Percentiles rank a stretch among this genome's conserved stretches.
These are phyloP conservation scores for Metarhizium album DNA, from an alignment of 2,329 filamentous ascomycete species.

Conservation along the genomic window DNA sequence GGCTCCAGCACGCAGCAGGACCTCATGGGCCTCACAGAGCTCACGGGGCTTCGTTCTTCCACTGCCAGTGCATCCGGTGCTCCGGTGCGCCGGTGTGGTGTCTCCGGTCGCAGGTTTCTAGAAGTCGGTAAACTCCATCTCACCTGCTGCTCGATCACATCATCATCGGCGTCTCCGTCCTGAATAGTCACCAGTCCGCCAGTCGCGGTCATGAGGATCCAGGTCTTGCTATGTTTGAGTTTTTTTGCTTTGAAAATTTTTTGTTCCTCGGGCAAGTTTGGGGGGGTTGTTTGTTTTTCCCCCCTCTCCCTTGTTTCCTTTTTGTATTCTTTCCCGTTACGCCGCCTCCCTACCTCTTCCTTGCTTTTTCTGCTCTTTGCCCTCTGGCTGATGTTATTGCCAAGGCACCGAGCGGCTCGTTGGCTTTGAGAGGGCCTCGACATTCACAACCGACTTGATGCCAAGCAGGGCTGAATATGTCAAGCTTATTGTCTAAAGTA, in stretches of 20 bases:
- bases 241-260: too few species aligned
- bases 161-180: slow-evolving; percentile 3
- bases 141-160: background rate
- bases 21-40: background rate
- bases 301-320: background rate
- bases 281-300: too few species aligned
- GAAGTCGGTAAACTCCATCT: too few species aligned
- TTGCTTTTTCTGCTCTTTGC: background rate
- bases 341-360: background rate
- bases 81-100: too few species aligned
- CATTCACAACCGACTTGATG: background rate
- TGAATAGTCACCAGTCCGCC: background rate
- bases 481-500: background rate
- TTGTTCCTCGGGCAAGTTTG: too few species aligned
- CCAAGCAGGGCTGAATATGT: background rate
- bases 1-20: too few species aligned
- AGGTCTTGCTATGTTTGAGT: background rate
- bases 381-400: slow-evolving; percentile 2
- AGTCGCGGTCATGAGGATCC: background rate
- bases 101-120: too few species aligned
- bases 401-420: background rate
- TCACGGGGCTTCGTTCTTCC: too few species aligned
- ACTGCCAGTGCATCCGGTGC: too few species aligned
- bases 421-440: background rate
- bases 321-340: background rate